Evolutionary conservation across 2,329 filamentous ascomycete genomes (phyloP).

Genomic region (Colletotrichum liaoningense): DNA sequence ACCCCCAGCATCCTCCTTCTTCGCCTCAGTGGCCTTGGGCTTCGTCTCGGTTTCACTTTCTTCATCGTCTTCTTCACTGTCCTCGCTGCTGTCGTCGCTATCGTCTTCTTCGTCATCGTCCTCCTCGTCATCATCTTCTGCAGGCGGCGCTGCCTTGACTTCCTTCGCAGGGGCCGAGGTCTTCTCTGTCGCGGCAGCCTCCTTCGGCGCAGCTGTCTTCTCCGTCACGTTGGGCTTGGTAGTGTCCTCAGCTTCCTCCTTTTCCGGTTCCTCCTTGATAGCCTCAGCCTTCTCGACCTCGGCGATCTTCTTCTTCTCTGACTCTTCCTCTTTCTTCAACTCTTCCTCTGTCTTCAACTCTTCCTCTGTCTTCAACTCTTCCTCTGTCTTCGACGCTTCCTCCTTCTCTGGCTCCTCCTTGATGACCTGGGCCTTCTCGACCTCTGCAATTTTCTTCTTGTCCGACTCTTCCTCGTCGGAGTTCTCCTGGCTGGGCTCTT

Average conservation of each 20-base stretch:
- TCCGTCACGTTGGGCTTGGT: conserved; percentile 14
- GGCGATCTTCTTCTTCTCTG: conserved; percentile 39
- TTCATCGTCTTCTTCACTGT: conserved; percentile 42
- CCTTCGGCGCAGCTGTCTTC: conserved; percentile 38
- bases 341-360: neutral
- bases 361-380: too few species aligned
- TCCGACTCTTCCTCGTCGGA: conserved; percentile 39
- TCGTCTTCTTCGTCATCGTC: conserved; percentile 43
- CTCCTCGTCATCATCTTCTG: conserved; percentile 39
- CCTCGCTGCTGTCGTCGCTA: conserved; percentile 43
- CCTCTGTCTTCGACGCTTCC: conserved; percentile 36
- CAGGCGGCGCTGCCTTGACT: conserved; percentile 36
- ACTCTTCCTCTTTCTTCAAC: conserved; percentile 21
- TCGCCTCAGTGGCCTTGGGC: conserved; percentile 19
- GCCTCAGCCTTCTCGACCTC: conserved; percentile 44
- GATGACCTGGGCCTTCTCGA: conserved; percentile 42
- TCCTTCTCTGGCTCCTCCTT: conserved; percentile 46
- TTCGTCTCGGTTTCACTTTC: conserved; percentile 37
- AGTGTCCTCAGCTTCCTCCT: conserved; percentile 45
- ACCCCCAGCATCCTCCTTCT: conserved; percentile 14
- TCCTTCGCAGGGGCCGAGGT: conserved; percentile 36
- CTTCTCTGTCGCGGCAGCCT: conserved; percentile 41
- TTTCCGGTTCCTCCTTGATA: conserved; percentile 43
- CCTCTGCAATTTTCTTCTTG: conserved; percentile 40
- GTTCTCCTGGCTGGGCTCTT: conserved; percentile 44